A percentile compares a stretch with the other conserved stretches of the same genome.
Evolutionary conservation across 2,329 filamentous ascomycete genomes (phyloP).

Genomic region (Paraconiothyrium brasiliense): DNA sequence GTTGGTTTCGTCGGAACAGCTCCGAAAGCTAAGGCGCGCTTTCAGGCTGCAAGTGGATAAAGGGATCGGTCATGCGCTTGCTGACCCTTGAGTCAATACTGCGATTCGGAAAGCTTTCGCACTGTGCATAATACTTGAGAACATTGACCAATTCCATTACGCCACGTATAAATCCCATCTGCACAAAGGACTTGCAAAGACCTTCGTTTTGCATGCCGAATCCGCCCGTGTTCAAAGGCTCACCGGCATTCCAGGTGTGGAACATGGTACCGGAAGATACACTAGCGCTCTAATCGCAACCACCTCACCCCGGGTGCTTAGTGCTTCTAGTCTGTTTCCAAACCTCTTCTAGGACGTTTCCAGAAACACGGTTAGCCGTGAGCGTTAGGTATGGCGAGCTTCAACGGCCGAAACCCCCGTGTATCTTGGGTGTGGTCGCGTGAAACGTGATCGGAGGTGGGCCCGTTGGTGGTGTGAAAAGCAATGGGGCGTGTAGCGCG

Average conservation of each 20-base stretch:
- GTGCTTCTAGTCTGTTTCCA: conserved; percentile 4
- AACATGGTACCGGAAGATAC: background rate
- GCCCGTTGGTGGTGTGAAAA: background rate
- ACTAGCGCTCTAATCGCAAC: background rate
- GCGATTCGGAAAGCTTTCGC: background rate
- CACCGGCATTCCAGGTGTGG: background rate
- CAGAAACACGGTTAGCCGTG: background rate
- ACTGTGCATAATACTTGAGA: background rate
- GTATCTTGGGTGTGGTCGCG: background rate
- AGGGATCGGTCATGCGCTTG: background rate
- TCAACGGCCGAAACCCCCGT: background rate
- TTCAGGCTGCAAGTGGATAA: background rate
- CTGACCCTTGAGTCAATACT: background rate
- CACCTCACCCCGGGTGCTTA: background rate
- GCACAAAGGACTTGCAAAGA: background rate
- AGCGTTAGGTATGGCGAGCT: conserved; percentile 6
- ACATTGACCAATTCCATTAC: background rate
- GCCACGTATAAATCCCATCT: background rate
- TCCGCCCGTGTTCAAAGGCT: background rate
- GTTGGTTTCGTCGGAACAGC: conserved; percentile 5
- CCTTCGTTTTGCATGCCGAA: background rate
- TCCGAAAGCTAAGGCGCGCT: background rate
- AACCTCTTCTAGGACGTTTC: conserved; percentile 3
- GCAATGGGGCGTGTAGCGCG: background rate
- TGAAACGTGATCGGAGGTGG: conserved; percentile 6